A percentile compares a stretch with the other conserved stretches of the same genome.
phyloP scores from a whole-genome alignment of 345 rosid species.

The Pseudoturritis turrita region DNA sequence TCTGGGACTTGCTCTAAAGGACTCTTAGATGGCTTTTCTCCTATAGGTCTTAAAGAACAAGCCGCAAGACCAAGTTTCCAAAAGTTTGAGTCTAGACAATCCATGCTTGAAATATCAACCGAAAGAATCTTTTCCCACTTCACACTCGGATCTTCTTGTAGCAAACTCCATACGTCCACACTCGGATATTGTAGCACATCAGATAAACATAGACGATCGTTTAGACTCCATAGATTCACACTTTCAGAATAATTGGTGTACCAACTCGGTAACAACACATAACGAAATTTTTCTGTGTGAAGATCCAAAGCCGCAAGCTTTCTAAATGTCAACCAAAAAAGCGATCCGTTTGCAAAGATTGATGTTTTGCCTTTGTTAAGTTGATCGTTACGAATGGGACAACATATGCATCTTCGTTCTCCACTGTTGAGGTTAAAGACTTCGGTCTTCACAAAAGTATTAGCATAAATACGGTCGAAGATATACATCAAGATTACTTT shows the following conservation, averaged over 20 bases:
- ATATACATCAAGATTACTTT: not conserved
- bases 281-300: not conserved
- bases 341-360: not conserved
- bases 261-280: not conserved
- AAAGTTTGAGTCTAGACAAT: not conserved
- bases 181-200: slow-evolving; percentile 2
- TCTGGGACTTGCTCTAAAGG: not conserved
- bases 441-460: not conserved
- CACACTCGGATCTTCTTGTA: slow-evolving; percentile 4
- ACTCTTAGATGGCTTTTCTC: not conserved
- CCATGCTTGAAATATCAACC: not conserved
- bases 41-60: not conserved
- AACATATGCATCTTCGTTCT: not conserved
- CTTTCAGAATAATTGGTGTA: not conserved
- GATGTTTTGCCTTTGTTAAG: not conserved
- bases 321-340: not conserved
- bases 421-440: not conserved
- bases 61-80: slow-evolving; percentile 7
- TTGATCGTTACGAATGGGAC: not conserved
- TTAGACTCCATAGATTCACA: not conserved
- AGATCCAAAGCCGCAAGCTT: not conserved
- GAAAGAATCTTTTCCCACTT: not conserved
- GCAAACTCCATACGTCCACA: slow-evolving; percentile 5
- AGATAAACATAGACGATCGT: not conserved
- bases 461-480: not conserved